Percentiles rank a stretch among this genome's conserved stretches.
phyloP scores from a whole-genome alignment of 2,329 filamentous ascomycete genomes.

The Botrytis hyacinthi region DNA sequence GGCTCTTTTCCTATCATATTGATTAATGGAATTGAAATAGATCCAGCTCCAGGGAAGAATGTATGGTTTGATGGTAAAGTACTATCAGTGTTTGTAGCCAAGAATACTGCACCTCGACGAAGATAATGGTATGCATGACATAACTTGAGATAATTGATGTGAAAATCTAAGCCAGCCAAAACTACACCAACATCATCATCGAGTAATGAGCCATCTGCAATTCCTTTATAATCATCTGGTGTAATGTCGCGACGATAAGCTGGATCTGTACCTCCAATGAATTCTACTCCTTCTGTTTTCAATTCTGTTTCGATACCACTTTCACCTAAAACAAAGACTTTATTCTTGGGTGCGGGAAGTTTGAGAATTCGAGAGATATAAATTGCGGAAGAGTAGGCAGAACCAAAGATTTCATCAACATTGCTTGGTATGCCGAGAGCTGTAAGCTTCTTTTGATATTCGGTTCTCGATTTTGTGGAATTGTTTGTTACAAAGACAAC shows the following conservation, averaged over 20 bases:
- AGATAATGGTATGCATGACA: constrained; percentile 84
- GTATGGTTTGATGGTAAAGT: constrained; percentile 79
- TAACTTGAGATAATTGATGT: constrained; percentile 93
- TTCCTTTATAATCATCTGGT: constrained; percentile 73
- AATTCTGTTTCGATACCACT: constrained; percentile 88
- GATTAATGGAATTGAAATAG: constrained; percentile 72
- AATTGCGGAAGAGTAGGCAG: constrained; percentile 89
- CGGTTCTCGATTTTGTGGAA: constrained; percentile 89
- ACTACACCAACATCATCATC: constrained; percentile 90
- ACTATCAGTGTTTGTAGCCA: constrained; percentile 91
- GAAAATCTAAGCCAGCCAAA: constrained; percentile 86
- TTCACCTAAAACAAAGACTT: constrained; percentile 93
- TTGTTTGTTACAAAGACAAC: constrained; percentile 98
- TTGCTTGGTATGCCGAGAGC: constrained; percentile 74
- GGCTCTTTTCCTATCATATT: constrained; percentile 71
- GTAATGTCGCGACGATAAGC: constrained; percentile 73
- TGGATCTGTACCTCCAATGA: constrained; percentile 84
- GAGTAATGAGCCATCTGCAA: constrained; percentile 72
- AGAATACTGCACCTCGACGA: constrained; percentile 74
- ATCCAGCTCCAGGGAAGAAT: constrained; percentile 89
- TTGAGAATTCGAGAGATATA: constrained; percentile 93
- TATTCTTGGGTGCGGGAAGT: constrained; percentile 75
- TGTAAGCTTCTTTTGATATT: constrained; percentile 91
- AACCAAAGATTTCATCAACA: constrained; percentile 87
- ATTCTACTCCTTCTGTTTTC: constrained; percentile 71